Evolutionary conservation across 2,329 filamentous ascomycete genomes (phyloP), one percentile per base, ranked within the genome.

Genomic region (Botryotinia globosa): DNA sequence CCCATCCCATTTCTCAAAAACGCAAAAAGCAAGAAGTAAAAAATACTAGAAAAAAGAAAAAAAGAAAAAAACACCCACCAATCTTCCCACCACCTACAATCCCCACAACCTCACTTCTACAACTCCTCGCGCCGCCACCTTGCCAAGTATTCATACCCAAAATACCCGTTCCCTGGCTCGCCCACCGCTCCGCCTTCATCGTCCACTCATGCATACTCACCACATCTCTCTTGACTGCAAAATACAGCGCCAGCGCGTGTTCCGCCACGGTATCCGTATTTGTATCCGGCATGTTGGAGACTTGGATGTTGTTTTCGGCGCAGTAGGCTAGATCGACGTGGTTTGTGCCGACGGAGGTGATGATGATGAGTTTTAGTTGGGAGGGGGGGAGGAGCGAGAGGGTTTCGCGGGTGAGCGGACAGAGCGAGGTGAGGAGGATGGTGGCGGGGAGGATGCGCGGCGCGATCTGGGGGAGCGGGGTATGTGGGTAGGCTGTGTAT

Each of bases 361-460:
- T 68, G 45, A 68, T 68, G 16, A 68, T 58, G 48, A 68, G 65
- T 68, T 68, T 68, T 22, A 68, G 48, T 32, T 58, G 65, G 32
- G 25, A 8, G 2, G n/a, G 29, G 9, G 48, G 65, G 37, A 54
- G n/a, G 2, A n/a, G 25, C 5, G 45, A 54, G 34, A 68, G 32
- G 1, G 34, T 56, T 32, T 56, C 16, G 1, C 45, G 20, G 7
- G 65, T 68, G 25, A 68, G 65, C 1, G 65, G 45, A 0, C 45
- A 54, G 48, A 68, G 65, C 3, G 65, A 68, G 34, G 65, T 68
- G 34, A 68, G 25, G 5, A 56, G 48, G 65, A 68, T 68, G 48
- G 29, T 68, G 32, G 65, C 63, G 63, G n/a, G n/a, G 18, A 5
- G 9, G 44, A 48, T 32, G 42, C 29, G 42, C 6, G 42, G 6